Base-by-base conservation (phyloP, 306 rosid genomes). In the Betula pendula region DNA sequence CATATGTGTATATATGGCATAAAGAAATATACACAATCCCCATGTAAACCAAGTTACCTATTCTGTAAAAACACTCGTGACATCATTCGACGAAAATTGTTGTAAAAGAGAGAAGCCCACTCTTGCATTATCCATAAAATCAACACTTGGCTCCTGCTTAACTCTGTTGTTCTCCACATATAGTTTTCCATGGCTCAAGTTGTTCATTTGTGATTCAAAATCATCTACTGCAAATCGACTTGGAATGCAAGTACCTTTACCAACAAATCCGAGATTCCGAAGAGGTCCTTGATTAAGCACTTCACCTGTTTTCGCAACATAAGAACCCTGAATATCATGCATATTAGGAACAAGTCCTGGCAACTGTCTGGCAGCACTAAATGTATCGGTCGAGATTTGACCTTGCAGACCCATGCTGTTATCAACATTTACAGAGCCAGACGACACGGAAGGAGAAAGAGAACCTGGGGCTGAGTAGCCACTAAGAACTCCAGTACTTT, bases 101-200 rank as follows among this genome's bases (percentile, higher is more conserved):
- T 51, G 90, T 49, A 79, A 44, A 48, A 77, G 25, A 22, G 87
- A 75, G 33, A 77, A 25, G 68, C 85, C 89, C 66, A 50, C 77
- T 75, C 78, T 85, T 40, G 85, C 73, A 55, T 81, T 68, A 55
- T 80, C 86, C 40, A 68, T 51, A 22, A 69, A 82, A 71, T 76
- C 88, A 74, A 75, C 38, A 70, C 40, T 73, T n/a, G 94, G 87
- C 77, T 84, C 88, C 82, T 77, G 85, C 83, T 85, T 89, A 81
- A 83, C 80, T 45, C 77, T 72, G 81, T 42, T 83, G 83, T 77
- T 79, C 79, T 80, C 89, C 48, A 72, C 48, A 15, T 63, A 79
- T 72, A 84, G 56, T 52, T 81, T 86, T 77, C 84, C 80, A 38
- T 48, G 86, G 77, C 79, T 81, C 70, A 82, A 74, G 84, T 85